Base-by-base conservation (phyloP, 805 yeast species). In the Kodamaea nitidulidarum region DNA sequence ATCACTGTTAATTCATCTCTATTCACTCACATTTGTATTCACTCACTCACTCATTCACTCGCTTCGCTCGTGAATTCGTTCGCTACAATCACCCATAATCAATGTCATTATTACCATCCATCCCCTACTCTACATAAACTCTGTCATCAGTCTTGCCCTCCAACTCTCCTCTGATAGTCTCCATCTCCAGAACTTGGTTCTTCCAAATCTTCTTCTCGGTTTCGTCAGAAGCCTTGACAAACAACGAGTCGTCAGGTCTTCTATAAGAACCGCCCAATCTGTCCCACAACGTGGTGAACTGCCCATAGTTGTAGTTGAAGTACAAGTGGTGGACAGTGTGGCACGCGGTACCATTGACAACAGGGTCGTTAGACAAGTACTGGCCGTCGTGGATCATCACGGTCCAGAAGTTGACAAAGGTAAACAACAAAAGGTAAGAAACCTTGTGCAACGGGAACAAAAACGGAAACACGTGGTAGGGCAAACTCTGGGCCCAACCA, bases 361-460 rank as follows among this genome's bases (percentile, higher is more conserved):
- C 76, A 5, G 97, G 96, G 61, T 88, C 95, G 62, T 87, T 84
- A 32, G 96, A 84, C 71, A 91, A 63, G 63, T 88, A 93, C 60
- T 90, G 93, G 49, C 98, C 98, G 58, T 93, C 98, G 65, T 93
- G 98, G 58, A 93, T 93, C 93, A 91, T 84, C 31, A 93, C 95
- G 10, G 98, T 87, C 98, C 98, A 93, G 61, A 91, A 82, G 66
- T 93, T 91, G 48, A 93, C 96, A 65, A 88, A 83, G 0, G 91
- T 80, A 70, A 93, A 93, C 48, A 93, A 70, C 12, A 78, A 51
- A 56, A 93, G 73, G 62, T 91, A 93, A 15, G 86, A 78, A 17
- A 86, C 67, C 67, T 90, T 93, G 68, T 93, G 90, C 51, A 93
- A 74, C 32, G 98, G 98, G 80, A 93, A 86, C 21, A 93, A 43